These are phyloP conservation scores for Rhizopogon salebrosus DNA, from an alignment of 768 basidiomycete genomes.

Conservation along the genomic window DNA sequence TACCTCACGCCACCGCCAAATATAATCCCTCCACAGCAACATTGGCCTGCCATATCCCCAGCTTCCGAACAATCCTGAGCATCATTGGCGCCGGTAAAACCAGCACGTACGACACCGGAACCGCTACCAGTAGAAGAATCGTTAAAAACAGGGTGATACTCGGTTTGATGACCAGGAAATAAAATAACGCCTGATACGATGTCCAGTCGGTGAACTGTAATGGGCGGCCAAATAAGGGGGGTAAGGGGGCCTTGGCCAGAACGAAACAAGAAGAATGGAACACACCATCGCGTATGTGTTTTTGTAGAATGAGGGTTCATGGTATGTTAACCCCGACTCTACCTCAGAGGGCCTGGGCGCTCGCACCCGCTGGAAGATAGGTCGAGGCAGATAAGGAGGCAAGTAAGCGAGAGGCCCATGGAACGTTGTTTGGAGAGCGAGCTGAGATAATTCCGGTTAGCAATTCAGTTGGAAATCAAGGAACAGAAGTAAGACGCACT, in stretches of 20 bases:
- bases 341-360: slow-evolving; percentile 42
- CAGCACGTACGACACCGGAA: slow-evolving; percentile 52
- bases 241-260: slow-evolving; percentile 1
- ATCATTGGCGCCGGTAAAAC: slow-evolving; percentile 65
- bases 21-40: slow-evolving; percentile 71
- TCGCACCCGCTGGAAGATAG: slow-evolving; percentile 68
- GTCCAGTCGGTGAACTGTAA: slow-evolving; percentile 73
- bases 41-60: slow-evolving; percentile 83
- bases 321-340: slow-evolving; percentile 40
- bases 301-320: slow-evolving; percentile 73
- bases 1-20: slow-evolving; percentile 30
- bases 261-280: neutral
- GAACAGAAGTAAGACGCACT: slow-evolving; percentile 29
- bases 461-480: slow-evolving; percentile 1
- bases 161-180: slow-evolving; percentile 85
- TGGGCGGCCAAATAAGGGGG: neutral
- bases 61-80: slow-evolving; percentile 54
- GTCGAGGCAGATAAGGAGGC: slow-evolving; percentile 59
- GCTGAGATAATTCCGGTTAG: slow-evolving; percentile 28
- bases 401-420: slow-evolving; percentile 64
- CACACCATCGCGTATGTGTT: slow-evolving; percentile 78
- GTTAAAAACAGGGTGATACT: slow-evolving; percentile 67
- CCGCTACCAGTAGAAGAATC: slow-evolving; percentile 47
- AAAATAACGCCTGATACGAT: slow-evolving; percentile 82
- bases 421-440: slow-evolving; percentile 64